A percentile compares a stretch with the other conserved stretches of the same genome.
These are phyloP conservation scores for Podospora sp. DNA, from an alignment of 495 filamentous ascomycete species.

Conservation along the genomic window DNA sequence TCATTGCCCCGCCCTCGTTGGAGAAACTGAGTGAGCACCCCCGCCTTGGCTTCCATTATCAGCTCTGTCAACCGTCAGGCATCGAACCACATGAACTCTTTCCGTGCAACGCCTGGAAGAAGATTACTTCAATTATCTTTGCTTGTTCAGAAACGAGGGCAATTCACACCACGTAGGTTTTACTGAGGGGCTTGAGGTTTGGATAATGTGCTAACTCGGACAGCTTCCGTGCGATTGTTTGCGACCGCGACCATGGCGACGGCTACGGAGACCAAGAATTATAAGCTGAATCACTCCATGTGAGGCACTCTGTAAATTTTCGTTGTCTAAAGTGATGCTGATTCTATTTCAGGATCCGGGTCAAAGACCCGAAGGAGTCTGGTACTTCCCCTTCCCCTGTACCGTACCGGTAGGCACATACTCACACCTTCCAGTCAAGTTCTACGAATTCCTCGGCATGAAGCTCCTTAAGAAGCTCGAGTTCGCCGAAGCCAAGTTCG, in stretches of 20 bases:
- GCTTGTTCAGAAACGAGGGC: slow-evolving; percentile 14
- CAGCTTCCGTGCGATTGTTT: slow-evolving; percentile 1
- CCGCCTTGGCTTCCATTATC: not conserved
- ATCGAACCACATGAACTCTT: slow-evolving; percentile 24
- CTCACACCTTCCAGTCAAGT: slow-evolving; percentile 64
- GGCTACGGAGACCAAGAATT: slow-evolving; percentile 72
- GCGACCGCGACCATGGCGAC: slow-evolving; percentile 64
- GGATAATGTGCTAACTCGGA: not conserved
- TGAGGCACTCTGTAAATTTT: slow-evolving; percentile 42
- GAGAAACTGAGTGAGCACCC: not conserved
- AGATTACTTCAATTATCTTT: slow-evolving; percentile 19
- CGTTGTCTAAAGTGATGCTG: slow-evolving; percentile 31
- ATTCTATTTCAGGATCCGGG: slow-evolving; percentile 69
- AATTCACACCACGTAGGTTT: slow-evolving; percentile 11
- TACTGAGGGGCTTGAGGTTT: slow-evolving; percentile 1
- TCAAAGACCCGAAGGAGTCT: slow-evolving; percentile 89
- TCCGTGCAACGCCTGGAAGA: slow-evolving; percentile 25
- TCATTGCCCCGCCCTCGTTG: slow-evolving; percentile 11
- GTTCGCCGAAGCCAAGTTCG: slow-evolving; percentile 78
- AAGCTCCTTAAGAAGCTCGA: slow-evolving; percentile 76
- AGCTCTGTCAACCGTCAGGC: not conserved
- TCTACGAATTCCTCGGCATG: slow-evolving; percentile 93
- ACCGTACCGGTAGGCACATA: not conserved
- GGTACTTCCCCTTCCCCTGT: slow-evolving; percentile 39
- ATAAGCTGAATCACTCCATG: slow-evolving; percentile 85